phyloP scores from a whole-genome alignment of 495 filamentous ascomycete genomes.

The Penicillium psychrofluorescens region DNA sequence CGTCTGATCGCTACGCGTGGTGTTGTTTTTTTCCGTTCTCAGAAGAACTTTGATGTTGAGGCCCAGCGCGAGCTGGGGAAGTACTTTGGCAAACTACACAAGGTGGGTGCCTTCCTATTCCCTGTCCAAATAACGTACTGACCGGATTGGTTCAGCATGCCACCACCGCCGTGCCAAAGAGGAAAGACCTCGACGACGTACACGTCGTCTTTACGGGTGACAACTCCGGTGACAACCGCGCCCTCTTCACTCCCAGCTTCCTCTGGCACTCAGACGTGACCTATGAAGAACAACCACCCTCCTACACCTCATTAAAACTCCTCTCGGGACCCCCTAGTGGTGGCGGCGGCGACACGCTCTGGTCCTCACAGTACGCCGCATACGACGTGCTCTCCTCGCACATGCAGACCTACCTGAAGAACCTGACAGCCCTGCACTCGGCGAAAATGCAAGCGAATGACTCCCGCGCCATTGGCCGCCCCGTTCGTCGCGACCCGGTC shows the following conservation, averaged over 20 bases:
- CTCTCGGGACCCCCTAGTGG: conserved; percentile 59
- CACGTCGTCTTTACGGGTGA: conserved; percentile 62
- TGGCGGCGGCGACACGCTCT: conserved; percentile 69
- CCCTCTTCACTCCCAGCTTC: conserved; percentile 42
- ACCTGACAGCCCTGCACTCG: conserved; percentile 63
- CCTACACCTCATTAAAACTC: conserved; percentile 65
- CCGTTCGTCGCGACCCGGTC: conserved; percentile 61
- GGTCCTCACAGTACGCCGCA: conserved; percentile 66
- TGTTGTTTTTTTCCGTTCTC: conserved; percentile 66
- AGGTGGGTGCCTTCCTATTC: conserved; percentile 17
- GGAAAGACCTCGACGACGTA: conserved; percentile 57
- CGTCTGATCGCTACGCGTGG: conserved; percentile 63
- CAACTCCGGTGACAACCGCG: conserved; percentile 53
- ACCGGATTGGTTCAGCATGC: conserved; percentile 27
- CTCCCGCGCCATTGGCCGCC: conserved; percentile 50
- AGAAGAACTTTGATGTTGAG: conserved; percentile 60
- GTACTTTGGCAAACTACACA: conserved; percentile 63
- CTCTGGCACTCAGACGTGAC: conserved; percentile 62
- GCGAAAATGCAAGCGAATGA: conserved; percentile 64
- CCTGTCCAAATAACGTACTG: too few relatives aligned
- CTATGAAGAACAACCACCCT: conserved; percentile 72
- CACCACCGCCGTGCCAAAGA: conserved; percentile 52
- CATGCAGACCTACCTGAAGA: conserved; percentile 66
- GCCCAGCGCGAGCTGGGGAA: conserved; percentile 56
- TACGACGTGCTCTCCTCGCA: conserved; percentile 61